Base-by-base conservation (phyloP, 2,329 filamentous ascomycete species). In the Microdochium trichocladiopsis region DNA sequence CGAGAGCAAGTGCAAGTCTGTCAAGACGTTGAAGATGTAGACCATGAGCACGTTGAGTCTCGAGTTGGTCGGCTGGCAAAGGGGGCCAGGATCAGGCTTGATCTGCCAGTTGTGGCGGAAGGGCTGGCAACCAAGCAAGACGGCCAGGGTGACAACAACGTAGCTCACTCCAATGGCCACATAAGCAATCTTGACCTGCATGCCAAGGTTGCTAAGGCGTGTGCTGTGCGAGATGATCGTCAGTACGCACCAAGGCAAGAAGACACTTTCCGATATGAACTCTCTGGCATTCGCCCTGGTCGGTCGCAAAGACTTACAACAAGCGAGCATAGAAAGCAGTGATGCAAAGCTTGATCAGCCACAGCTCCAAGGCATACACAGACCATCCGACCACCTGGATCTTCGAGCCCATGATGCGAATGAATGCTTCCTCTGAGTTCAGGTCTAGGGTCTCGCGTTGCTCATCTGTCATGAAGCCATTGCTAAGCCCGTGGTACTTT, bases 1-100 rank as follows among this genome's bases (percentile, higher is more conserved):
- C 11, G 67, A 71, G 50, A 77, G 69, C 5, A 77, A 64, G 56
- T 76, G 76, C 1, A 74, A 24, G 56, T 77, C 74, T 1, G 73
- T 76, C 3, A 64, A 49, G 9, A 76, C 65, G 54, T 77, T 75
- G 23, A 73, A 62, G 5, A 69, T 63, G n/a, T 72, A 64, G 2
- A 68, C 69, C 14, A 70, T 69, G 24, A 70, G 71, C 31, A 74
- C 66, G 51, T 73, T 67, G 49, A 71, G 69, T 23, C 66, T 68
- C 6, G 72, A 75, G 16, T 71, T 66, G 0, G 72, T 70, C 0
- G 72, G 72, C 50, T 74, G 72, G 52, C 72, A 75, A 18, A 45
- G 41, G 11, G 23, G 18, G 8, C 47, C 47, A 12, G 47, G 47
- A 28, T 48, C 18, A n/a, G 47, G 47, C n/a, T 48, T 9, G 21